Conservation (phyloP, 2,329 filamentous ascomycete genomes). For the Cercospora sp. region DNA sequence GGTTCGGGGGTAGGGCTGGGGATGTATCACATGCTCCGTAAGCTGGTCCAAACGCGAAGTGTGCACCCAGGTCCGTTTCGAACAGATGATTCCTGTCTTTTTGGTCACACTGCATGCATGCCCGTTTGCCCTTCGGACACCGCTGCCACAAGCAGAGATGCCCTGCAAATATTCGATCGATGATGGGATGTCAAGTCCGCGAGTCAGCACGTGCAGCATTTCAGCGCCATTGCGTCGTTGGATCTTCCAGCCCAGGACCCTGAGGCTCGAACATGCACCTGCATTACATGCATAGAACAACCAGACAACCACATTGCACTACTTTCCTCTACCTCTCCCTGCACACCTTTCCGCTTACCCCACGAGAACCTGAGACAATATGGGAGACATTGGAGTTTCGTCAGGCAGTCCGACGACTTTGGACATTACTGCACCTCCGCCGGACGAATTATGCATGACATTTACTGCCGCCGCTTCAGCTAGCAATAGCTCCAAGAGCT, state of each 20-base stretch:
- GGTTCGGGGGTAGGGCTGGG: not conserved
- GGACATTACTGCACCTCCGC: constrained; percentile 13
- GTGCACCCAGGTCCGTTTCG: not conserved
- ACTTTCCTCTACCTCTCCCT: not conserved
- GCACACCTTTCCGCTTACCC: not conserved
- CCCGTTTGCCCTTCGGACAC: not conserved
- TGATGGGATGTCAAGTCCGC: constrained; percentile 9
- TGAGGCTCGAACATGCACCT: constrained; percentile 9
- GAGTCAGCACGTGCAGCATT: constrained; percentile 18
- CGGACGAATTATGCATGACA: constrained; percentile 19
- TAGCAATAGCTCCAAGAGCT: constrained; percentile 14
- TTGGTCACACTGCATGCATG: constrained; percentile 1
- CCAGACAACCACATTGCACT: constrained; percentile 18
- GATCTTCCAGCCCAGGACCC: constrained; percentile 6
- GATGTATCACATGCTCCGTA: not conserved
- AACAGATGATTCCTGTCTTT: not conserved
- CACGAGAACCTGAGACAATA: not conserved
- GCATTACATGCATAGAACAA: constrained; percentile 17
- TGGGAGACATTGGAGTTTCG: constrained; percentile 10
- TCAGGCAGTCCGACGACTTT: constrained; percentile 16
- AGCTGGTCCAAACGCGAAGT: not conserved
- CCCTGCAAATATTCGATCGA: constrained; percentile 16
- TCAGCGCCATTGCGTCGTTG: constrained; percentile 15
- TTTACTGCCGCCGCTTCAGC: constrained; percentile 18
- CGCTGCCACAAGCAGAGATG: not conserved